A percentile compares a stretch with the other conserved stretches of the same genome.
These are phyloP conservation scores for Lavandula angustifolia DNA, from an alignment of 257 asterid species.

Conservation along the genomic window DNA sequence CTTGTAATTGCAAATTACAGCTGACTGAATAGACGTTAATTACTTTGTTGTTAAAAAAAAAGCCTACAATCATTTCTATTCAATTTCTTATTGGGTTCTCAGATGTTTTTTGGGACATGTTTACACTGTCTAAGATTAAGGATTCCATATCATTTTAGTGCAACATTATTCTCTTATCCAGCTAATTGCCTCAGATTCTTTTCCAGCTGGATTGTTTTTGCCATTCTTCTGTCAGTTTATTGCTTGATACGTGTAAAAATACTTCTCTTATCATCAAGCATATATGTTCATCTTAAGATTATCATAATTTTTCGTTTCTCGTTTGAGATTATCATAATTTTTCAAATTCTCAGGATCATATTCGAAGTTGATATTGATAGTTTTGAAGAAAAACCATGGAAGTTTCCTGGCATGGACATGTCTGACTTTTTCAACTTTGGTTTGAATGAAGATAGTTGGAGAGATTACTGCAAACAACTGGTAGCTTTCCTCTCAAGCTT, in stretches of 20 bases:
- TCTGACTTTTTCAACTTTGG: conserved; percentile 95
- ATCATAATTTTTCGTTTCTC: too few species aligned
- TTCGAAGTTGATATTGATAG: conserved; percentile 97
- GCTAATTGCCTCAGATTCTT: neutral
- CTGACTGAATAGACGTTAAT: neutral
- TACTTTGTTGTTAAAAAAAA: too few species aligned
- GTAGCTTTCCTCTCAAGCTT: conserved; percentile 43
- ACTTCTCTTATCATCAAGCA: neutral
- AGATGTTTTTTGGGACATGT: neutral
- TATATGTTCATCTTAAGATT: neutral
- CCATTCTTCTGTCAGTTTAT: neutral
- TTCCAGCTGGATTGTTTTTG: conserved; percentile 4
- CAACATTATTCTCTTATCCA: neutral
- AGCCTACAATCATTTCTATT: neutral
- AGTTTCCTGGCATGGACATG: conserved; percentile 67
- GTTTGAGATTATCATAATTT: neutral
- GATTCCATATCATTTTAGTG: neutral
- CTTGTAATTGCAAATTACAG: neutral
- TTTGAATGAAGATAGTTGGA: conserved; percentile 93
- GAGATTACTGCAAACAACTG: conserved; percentile 93
- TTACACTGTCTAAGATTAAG: neutral
- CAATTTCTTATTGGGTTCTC: too few species aligned
- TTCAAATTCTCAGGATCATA: conserved; percentile 69
- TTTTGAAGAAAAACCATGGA: conserved; percentile 98
- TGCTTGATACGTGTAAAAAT: neutral